Evolutionary conservation across 139 green algal genomes (phyloP), one percentile per base, ranked within the genome.

Genomic region (Closterium sp.): DNA sequence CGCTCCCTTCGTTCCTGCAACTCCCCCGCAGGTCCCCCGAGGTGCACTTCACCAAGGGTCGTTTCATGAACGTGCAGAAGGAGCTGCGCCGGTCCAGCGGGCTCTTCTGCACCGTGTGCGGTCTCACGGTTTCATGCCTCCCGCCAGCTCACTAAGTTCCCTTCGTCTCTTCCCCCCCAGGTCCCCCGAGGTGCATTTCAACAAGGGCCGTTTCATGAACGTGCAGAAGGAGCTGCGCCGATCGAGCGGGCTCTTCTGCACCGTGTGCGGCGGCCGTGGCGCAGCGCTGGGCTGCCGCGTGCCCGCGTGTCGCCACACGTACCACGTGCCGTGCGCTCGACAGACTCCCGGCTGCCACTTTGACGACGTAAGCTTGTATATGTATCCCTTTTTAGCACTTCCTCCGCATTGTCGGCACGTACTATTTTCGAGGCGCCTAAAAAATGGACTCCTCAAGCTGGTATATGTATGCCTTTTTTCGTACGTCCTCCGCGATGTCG

Each of bases 291-390:
- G 88, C 12, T 91, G 88, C 88, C 33, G 28, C 32, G 30, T 91
- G 19, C 88, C 88, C 32, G 23, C 21, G n/a, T 91, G 88, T 55
- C 30, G 33, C 1, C 66, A 55, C 66, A 91, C 33, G 23, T 91
- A 91, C 69, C 88, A 91, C 88, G 85, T 85, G 38, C 64, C 88
- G n/a, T 91, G 88, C 88, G 66, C 64, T 12, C 88, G 43, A 3
- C 25, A 28, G 8, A n/a, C 33, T n/a, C 31, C 30, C 0, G 88
- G 88, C 32, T 91, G 88, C 66, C 43, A 64, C 28, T 91, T 87
- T 10, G 64, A 91, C 33, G 88, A 87, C 25, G 88, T 86, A 33
- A 86, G 81, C 12, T 12, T 2, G 5, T 84, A 84, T 6, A 4
- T 6, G 5, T 55, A 12, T 4, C 36, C 36, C 36, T 4, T 6